Conservation (phyloP, 2,329 filamentous ascomycete species). For the Salinomyces thailandicus region DNA sequence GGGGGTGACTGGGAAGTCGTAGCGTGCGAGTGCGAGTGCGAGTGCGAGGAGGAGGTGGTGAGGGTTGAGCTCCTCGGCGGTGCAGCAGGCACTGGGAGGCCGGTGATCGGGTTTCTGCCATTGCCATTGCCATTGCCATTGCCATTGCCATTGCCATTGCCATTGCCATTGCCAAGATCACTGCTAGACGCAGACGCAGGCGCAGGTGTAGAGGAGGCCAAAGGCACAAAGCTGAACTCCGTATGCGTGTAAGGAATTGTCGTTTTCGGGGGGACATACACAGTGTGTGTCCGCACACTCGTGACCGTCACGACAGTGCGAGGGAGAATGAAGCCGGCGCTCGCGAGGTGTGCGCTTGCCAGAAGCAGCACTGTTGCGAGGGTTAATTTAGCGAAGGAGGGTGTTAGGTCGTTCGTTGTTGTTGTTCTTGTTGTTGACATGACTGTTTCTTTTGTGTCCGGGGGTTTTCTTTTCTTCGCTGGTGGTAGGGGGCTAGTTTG, state of each 20-base stretch:
- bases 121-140: neutral
- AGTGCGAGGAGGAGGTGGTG: neutral
- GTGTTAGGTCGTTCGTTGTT: too few species aligned
- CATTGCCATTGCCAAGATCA: neutral
- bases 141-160: neutral
- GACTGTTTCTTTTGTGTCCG: too few species aligned
- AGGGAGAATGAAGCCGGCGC: too few species aligned
- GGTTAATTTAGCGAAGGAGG: too few species aligned
- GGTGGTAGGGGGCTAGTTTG: too few species aligned
- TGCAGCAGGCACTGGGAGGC: neutral
- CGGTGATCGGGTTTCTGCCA: conserved; percentile 7
- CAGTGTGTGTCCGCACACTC: conserved; percentile 3
- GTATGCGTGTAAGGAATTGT: conserved; percentile 1
- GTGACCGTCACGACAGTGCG: conserved; percentile 6
- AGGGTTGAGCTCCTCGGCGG: neutral
- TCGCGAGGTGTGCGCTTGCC: too few species aligned
- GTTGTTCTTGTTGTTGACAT: too few species aligned
- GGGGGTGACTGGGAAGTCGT: neutral
- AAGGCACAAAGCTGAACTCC: neutral
- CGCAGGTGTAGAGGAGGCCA: neutral
- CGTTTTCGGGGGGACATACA: neutral
- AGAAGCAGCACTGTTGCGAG: too few species aligned
- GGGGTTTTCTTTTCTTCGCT: too few species aligned
- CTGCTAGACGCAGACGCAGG: neutral
- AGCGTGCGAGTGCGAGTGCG: neutral